Evolutionary conservation across 768 basidiomycete genomes (phyloP).

Genomic region (Lactarius hatsudake): DNA sequence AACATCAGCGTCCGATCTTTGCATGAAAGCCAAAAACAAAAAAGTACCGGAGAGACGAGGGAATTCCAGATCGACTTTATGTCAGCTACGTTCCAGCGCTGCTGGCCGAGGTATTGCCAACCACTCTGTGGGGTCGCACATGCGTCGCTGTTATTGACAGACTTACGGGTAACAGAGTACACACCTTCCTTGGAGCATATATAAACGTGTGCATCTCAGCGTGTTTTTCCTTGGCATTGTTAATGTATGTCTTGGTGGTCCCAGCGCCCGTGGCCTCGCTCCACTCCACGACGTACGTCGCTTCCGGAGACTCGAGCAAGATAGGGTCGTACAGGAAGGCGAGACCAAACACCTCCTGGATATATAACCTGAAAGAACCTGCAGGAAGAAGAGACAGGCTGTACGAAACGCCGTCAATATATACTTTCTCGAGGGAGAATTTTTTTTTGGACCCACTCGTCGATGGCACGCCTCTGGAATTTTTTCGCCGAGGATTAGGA

Average conservation of each 20-base stretch:
- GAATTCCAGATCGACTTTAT: slow-evolving; percentile 20
- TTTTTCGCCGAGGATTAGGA: slow-evolving; percentile 1
- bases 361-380: slow-evolving; percentile 39
- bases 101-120: slow-evolving; percentile 27
- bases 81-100: slow-evolving; percentile 12
- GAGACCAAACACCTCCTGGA: slow-evolving; percentile 40
- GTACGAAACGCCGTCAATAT: background rate
- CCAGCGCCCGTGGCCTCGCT: slow-evolving; percentile 38
- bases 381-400: slow-evolving; percentile 17
- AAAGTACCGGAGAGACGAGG: slow-evolving; percentile 30
- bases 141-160: background rate
- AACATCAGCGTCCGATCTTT: background rate
- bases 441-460: slow-evolving; percentile 1
- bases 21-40: background rate
- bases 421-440: background rate
- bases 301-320: slow-evolving; percentile 45
- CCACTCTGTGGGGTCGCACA: slow-evolving; percentile 4
- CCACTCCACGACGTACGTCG: slow-evolving; percentile 54
- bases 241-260: slow-evolving; percentile 37
- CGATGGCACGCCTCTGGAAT: slow-evolving; percentile 33
- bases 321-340: slow-evolving; percentile 58
- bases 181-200: slow-evolving; percentile 45
- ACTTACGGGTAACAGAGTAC: slow-evolving; percentile 8
- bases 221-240: slow-evolving; percentile 25
- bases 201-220: slow-evolving; percentile 50